Evolutionary conservation across 225 moss, liverwort and hornwort species (phyloP).

Genomic region (Lunularia cruciata): DNA sequence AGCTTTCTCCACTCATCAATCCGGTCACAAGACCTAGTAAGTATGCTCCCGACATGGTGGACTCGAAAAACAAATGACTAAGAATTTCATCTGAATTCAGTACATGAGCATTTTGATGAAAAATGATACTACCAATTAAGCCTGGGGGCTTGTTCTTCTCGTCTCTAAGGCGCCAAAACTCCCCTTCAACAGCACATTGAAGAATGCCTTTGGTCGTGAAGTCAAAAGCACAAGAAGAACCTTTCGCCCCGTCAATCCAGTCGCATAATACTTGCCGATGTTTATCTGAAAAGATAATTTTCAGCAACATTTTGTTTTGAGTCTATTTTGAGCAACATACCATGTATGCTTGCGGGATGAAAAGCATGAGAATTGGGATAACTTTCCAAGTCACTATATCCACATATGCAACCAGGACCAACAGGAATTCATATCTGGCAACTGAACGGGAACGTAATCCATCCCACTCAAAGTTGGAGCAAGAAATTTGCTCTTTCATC

Average conservation of each 20-base stretch:
- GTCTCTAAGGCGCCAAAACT: conserved; percentile 72
- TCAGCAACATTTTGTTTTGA: conserved; percentile 1
- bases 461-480: too few relatives aligned
- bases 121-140: conserved; percentile 53
- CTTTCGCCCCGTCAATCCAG: conserved; percentile 79
- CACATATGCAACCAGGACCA: too few relatives aligned
- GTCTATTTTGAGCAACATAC: neutral
- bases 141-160: conserved; percentile 58
- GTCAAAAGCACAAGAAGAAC: conserved; percentile 58
- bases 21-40: too few relatives aligned
- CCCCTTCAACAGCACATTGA: conserved; percentile 64
- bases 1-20: too few relatives aligned
- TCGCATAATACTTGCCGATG: conserved; percentile 70
- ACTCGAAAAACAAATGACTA: too few relatives aligned
- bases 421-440: too few relatives aligned
- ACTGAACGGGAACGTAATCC: too few relatives aligned
- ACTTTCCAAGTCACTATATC: too few relatives aligned
- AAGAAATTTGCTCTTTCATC: too few relatives aligned
- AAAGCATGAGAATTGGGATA: too few relatives aligned
- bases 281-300: conserved; percentile 36
- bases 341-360: too few relatives aligned
- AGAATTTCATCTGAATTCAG: neutral
- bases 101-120: neutral
- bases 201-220: conserved; percentile 84
- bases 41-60: too few relatives aligned